Evolutionary conservation across 805 yeast genomes (phyloP).

Genomic region (Metschnikowia sp.): DNA sequence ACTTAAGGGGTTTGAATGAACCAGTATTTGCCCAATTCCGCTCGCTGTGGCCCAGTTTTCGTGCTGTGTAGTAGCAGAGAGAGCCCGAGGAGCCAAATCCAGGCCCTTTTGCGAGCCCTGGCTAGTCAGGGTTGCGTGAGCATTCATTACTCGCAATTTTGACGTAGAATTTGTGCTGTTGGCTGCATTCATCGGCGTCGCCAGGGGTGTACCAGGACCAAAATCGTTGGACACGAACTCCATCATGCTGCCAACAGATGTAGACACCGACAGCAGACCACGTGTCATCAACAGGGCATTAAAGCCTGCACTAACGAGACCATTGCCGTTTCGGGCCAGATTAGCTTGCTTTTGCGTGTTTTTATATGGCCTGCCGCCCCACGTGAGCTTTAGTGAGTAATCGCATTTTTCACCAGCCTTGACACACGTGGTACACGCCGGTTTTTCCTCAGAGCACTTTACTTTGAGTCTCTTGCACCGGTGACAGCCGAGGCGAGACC

Average conservation of each 20-base stretch:
- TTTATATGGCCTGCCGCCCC: constrained; percentile 75
- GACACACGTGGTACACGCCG: constrained; percentile 55
- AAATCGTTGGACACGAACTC: constrained; percentile 9
- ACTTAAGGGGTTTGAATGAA: too few relatives aligned
- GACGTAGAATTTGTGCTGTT: not conserved
- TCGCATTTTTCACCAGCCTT: constrained; percentile 52
- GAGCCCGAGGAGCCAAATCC: too few relatives aligned
- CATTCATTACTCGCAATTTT: not conserved
- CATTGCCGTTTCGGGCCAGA: constrained; percentile 6
- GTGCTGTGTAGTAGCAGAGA: too few relatives aligned
- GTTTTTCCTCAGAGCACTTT: constrained; percentile 70
- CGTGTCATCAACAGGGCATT: not conserved
- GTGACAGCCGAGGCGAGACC: constrained; percentile 60
- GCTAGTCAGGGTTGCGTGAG: too few relatives aligned
- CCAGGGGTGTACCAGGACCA: not conserved
- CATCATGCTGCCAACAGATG: constrained; percentile 2
- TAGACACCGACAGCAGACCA: not conserved
- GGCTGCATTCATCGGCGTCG: not conserved
- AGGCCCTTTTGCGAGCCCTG: too few relatives aligned
- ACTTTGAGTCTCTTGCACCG: constrained; percentile 59
- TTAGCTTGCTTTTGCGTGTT: constrained; percentile 32
- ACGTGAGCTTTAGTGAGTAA: constrained; percentile 57
- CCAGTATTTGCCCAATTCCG: too few relatives aligned
- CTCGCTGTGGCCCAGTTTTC: too few relatives aligned
- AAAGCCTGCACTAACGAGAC: not conserved